These are phyloP conservation scores for Scheffersomyces quercinus DNA, from an alignment of 1,139 yeast species.

Conservation along the genomic window DNA sequence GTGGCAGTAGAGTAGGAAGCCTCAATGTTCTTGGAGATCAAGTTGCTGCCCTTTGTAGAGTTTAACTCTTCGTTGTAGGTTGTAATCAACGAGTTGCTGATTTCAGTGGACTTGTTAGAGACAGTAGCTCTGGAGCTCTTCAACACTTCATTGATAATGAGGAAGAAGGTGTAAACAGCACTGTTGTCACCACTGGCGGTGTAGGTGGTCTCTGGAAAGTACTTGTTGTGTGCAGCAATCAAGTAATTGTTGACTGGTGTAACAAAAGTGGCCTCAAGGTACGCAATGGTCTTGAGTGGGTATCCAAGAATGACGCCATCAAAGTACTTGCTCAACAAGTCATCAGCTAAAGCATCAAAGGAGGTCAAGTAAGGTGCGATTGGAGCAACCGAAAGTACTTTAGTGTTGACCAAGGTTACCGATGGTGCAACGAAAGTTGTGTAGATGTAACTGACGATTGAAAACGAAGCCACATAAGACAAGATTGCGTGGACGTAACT, in stretches of 20 bases:
- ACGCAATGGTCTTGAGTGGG: slow-evolving; percentile 17
- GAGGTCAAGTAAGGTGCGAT: slow-evolving; percentile 24
- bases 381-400: slow-evolving; percentile 17
- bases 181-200: slow-evolving; percentile 17
- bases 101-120: slow-evolving; percentile 28
- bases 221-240: slow-evolving; percentile 30
- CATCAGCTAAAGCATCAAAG: slow-evolving; percentile 31
- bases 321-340: slow-evolving; percentile 16
- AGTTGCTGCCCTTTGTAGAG: not conserved
- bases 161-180: slow-evolving; percentile 30
- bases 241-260: slow-evolving; percentile 30
- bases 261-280: slow-evolving; percentile 26
- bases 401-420: slow-evolving; percentile 20
- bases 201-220: slow-evolving; percentile 31
- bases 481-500: slow-evolving; percentile 24
- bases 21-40: slow-evolving; percentile 23
- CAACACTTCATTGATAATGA: slow-evolving; percentile 32
- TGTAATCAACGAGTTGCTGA: slow-evolving; percentile 32
- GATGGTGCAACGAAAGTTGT: slow-evolving; percentile 17
- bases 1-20: slow-evolving; percentile 40
- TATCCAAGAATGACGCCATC: slow-evolving; percentile 13
- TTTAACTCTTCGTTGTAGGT: slow-evolving; percentile 38
- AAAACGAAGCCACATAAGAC: slow-evolving; percentile 27
- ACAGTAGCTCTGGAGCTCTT: slow-evolving; percentile 27
- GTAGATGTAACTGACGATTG: slow-evolving; percentile 24